phyloP scores from a whole-genome alignment of 139 green algal genomes.

The Tetradesmus obliquus region DNA sequence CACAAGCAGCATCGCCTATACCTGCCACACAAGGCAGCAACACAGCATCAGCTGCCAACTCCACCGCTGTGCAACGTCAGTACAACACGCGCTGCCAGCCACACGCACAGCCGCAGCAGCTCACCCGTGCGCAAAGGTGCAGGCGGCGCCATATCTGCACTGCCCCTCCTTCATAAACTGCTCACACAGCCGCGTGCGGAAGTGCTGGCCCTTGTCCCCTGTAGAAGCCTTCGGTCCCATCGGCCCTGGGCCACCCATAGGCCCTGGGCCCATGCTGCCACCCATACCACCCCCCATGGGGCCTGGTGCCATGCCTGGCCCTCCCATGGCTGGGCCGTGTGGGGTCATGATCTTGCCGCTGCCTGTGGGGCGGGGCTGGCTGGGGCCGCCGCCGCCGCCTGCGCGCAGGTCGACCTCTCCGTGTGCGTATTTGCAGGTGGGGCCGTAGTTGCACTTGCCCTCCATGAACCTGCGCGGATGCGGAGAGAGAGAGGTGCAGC shows the following conservation, averaged over 20 bases:
- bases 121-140: conserved; percentile 68
- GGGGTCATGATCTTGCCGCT: conserved; percentile 47
- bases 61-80: too few species aligned
- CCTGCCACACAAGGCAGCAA: neutral
- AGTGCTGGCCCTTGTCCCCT: conserved; percentile 32
- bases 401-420: conserved; percentile 59
- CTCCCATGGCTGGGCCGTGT: conserved; percentile 23
- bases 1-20: neutral
- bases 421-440: conserved; percentile 69
- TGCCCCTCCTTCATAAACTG: conserved; percentile 56
- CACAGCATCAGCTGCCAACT: neutral
- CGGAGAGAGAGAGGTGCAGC: too few species aligned
- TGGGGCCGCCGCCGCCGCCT: neutral
- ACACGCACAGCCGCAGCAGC: neutral
- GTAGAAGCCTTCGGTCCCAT: neutral
- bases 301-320: neutral
- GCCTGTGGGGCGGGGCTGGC: neutral
- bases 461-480: conserved; percentile 38
- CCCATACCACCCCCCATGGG: neutral
- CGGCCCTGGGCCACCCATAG: neutral
- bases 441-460: conserved; percentile 55
- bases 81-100: too few species aligned
- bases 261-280: neutral
- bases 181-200: conserved; percentile 64
- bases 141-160: conserved; percentile 61